Evolutionary conservation across 176 grass and related monocot genomes (phyloP), one percentile per base, ranked within the genome.

Genomic region (Aegilops umbellulata): DNA sequence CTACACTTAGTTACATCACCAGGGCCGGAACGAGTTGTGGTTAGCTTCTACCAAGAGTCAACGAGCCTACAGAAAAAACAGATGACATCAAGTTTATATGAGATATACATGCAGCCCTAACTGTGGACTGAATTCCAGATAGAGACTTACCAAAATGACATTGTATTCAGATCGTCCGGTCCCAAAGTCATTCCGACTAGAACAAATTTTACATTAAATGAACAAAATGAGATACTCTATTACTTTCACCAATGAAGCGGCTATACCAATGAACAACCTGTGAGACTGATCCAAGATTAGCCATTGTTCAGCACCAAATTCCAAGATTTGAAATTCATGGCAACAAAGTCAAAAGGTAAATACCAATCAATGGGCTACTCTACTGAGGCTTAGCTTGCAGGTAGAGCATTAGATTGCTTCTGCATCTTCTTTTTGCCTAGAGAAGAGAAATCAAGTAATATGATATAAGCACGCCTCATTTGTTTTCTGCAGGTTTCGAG

Each of bases 91-190:
- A 24, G 27, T 68, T 35, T 20, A 57, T 22, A 57, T 57, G 73
- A 60, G 25, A 31, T 66, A 30, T 47, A 81, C 35, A 11, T 17
- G 55, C 13, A 53, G 3, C 8, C 30, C 3, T 29, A 42, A 29
- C 26, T 26, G 19, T 31, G 4, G 20, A 12, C 20, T 68, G 2
- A 70, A 35, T 6, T 90, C 12, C 0, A 7, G 23, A 71, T 5
- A 47, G 46, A 6, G 69, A 15, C 88, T 86, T 86, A 86, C 83
- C 88, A 71, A 82, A 90, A 86, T 39, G 64, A 90, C 30, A 71
- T 69, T 23, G 63, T 38, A 82, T 39, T 62, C 0, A 13, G 70
- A 68, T 32, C 2, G 15, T 69, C 36, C 16, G 47, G 76, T 77
- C 63, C 63, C 38, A 69, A 76, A 77, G 64, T 60, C 60, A 69